These are phyloP conservation scores for Pythium oligandrum DNA, from an alignment of 352 stramenopile species.

Conservation along the genomic window DNA sequence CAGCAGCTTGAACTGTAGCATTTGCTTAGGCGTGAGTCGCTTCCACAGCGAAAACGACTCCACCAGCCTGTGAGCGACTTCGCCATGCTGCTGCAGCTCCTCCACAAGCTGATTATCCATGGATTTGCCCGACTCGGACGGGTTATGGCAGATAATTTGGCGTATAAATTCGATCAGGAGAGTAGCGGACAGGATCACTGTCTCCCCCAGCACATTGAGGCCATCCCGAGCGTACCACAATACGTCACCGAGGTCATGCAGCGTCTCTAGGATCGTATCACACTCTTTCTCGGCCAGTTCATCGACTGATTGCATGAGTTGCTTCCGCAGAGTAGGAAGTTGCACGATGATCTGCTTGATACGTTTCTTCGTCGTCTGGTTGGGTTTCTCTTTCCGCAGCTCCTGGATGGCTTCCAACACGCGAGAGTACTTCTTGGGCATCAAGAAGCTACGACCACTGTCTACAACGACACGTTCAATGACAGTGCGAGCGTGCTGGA, in stretches of 20 bases:
- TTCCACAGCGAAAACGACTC: not conserved
- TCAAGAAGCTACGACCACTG: constrained; percentile 4
- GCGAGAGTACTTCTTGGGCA: constrained; percentile 7
- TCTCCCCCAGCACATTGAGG: constrained; percentile 1
- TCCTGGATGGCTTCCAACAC: not conserved
- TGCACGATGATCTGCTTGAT: not conserved
- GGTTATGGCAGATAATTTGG: constrained; percentile 9
- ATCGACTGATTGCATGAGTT: no score
- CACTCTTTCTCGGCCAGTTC: no score
- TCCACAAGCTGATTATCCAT: not conserved
- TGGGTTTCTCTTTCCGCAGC: not conserved
- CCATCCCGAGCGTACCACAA: constrained; percentile 11
- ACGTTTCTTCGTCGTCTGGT: not conserved
- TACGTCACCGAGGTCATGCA: constrained; percentile 15
- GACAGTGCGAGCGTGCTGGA: not conserved
- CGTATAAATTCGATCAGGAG: constrained; percentile 15
- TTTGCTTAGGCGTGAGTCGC: not conserved
- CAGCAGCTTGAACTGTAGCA: constrained; percentile 17
- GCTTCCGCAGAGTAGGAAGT: not conserved
- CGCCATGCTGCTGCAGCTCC: not conserved
- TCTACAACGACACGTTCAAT: not conserved
- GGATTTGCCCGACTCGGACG: no score
- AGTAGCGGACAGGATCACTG: constrained; percentile 6
- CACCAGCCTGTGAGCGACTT: no score
- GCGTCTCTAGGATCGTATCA: constrained; percentile 2